phyloP scores from a whole-genome alignment of 2,329 filamentous ascomycete genomes.

The Microascus cirrosus region DNA sequence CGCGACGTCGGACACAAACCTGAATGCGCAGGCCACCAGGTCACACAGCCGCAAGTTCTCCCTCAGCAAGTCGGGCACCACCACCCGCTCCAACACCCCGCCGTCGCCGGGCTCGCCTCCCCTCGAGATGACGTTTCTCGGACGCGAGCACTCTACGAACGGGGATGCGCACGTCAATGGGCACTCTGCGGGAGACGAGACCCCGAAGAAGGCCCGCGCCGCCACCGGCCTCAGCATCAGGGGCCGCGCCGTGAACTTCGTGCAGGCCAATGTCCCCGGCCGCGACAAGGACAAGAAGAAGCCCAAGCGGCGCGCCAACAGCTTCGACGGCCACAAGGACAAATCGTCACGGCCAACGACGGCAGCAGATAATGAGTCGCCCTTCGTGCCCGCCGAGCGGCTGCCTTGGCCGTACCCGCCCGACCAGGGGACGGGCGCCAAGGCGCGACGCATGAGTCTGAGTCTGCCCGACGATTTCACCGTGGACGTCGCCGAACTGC shows the following conservation, averaged over 20 bases:
- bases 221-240: constrained; percentile 39
- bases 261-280: constrained; percentile 14
- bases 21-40: background rate
- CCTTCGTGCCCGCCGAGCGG: constrained; percentile 24
- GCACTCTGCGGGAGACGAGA: constrained; percentile 31
- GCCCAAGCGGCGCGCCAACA: constrained; percentile 29
- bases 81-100: constrained; percentile 36
- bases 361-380: constrained; percentile 1
- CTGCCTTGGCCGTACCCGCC: constrained; percentile 51
- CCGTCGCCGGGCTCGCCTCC: constrained; percentile 34
- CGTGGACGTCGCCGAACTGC: constrained; percentile 58
- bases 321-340: constrained; percentile 29
- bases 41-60: constrained; percentile 28
- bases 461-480: constrained; percentile 64
- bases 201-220: constrained; percentile 38
- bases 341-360: background rate
- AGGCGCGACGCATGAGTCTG: constrained; percentile 66
- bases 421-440: constrained; percentile 61
- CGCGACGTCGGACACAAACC: background rate
- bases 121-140: constrained; percentile 26
- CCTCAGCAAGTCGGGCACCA: constrained; percentile 31
- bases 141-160: constrained; percentile 10
- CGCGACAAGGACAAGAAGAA: constrained; percentile 7
- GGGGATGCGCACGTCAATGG: constrained; percentile 12
- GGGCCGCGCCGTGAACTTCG: constrained; percentile 36